Percentiles rank a stretch among this genome's conserved stretches.
These are phyloP conservation scores for Coniochaeta sp. DNA, from an alignment of 2,329 filamentous ascomycete genomes.

Conservation along the genomic window DNA sequence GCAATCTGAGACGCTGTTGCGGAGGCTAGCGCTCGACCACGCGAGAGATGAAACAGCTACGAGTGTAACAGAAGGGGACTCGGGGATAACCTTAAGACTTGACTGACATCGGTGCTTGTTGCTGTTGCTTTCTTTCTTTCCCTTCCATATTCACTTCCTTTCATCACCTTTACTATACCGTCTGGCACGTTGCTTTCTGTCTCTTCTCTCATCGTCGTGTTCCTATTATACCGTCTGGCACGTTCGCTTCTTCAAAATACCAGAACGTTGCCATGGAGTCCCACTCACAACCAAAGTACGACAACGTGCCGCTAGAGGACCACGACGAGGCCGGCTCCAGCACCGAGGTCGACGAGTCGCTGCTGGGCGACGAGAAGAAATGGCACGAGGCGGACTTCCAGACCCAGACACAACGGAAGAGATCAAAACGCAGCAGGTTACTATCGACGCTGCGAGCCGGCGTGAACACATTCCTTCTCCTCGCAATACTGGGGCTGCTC, in stretches of 20 bases:
- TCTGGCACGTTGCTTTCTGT: neutral
- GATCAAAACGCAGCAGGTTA: constrained; percentile 15
- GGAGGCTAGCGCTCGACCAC: neutral
- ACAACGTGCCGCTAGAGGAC: constrained; percentile 24
- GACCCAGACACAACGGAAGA: constrained; percentile 16
- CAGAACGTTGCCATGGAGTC: constrained; percentile 3
- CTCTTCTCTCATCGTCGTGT: neutral
- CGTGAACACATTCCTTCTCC: constrained; percentile 28
- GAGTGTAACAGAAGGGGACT: neutral
- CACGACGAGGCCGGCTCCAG: constrained; percentile 24
- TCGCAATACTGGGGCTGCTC: constrained; percentile 29
- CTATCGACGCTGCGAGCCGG: constrained; percentile 20
- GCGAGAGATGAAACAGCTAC: neutral
- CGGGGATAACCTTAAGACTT: neutral
- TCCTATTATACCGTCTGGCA: too few species aligned
- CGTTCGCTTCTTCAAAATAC: too few species aligned
- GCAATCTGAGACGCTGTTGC: neutral
- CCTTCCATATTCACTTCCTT: neutral
- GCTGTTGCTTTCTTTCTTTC: neutral
- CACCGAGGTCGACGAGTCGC: constrained; percentile 31
- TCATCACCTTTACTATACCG: neutral
- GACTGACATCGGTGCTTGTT: neutral
- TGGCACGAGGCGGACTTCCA: constrained; percentile 15
- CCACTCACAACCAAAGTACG: constrained; percentile 16
- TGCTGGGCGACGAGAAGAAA: constrained; percentile 31